These are phyloP conservation scores for Didymella pinodella DNA, from an alignment of 2,329 filamentous ascomycete species.

Conservation along the genomic window DNA sequence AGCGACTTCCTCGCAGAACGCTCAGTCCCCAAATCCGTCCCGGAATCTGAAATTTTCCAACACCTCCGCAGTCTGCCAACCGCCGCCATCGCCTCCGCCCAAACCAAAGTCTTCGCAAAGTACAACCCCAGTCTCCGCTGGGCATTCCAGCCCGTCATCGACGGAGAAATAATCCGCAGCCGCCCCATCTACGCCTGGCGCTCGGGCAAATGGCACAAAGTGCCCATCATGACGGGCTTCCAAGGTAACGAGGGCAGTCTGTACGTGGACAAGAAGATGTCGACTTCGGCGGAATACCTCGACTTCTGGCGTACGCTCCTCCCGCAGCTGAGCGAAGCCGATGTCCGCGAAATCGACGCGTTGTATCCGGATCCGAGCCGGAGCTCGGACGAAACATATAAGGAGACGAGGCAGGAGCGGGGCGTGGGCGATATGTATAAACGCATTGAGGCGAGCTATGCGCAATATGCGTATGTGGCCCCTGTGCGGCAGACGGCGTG, in stretches of 20 bases:
- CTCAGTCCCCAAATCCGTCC: slow-evolving; percentile 39
- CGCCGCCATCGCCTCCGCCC: slow-evolving; percentile 50
- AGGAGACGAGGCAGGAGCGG: neutral
- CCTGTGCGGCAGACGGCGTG: slow-evolving; percentile 69
- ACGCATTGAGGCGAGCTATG: slow-evolving; percentile 67
- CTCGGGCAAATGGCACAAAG: slow-evolving; percentile 60
- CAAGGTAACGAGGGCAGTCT: slow-evolving; percentile 73
- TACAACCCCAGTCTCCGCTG: slow-evolving; percentile 59
- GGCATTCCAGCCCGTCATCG: slow-evolving; percentile 75
- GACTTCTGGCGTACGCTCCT: slow-evolving; percentile 69
- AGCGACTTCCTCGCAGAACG: slow-evolving; percentile 51
- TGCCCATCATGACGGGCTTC: slow-evolving; percentile 74
- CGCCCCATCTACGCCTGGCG: slow-evolving; percentile 68
- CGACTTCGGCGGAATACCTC: slow-evolving; percentile 62
- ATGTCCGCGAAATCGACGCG: neutral
- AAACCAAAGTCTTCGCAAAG: slow-evolving; percentile 54
- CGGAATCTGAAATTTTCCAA: neutral
- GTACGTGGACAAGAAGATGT: slow-evolving; percentile 65
- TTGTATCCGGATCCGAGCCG: neutral
- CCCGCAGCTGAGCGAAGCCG: slow-evolving; percentile 51
- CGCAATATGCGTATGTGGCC: slow-evolving; percentile 70
- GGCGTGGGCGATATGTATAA: slow-evolving; percentile 51
- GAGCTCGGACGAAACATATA: neutral
- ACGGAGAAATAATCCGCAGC: slow-evolving; percentile 65
- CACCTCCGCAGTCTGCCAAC: slow-evolving; percentile 52